These are phyloP conservation scores for Selaginella tamariscina DNA, from an alignment of 75 land plant genomes.

Conservation along the genomic window DNA sequence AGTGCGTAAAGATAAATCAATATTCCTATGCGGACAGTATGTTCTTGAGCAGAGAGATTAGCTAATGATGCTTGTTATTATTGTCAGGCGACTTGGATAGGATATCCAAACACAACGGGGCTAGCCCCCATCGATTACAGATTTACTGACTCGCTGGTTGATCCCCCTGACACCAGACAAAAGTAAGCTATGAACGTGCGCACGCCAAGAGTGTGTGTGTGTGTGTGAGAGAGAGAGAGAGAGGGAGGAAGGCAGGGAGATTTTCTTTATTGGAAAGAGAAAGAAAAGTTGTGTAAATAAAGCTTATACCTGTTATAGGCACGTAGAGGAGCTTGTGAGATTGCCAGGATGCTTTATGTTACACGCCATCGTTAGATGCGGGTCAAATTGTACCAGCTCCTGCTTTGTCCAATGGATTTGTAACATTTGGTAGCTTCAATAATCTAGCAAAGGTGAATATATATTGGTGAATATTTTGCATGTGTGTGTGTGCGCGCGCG, in stretches of 20 bases:
- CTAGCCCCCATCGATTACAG: constrained; percentile 90
- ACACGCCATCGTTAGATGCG: constrained; percentile 90
- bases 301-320: constrained; percentile 37
- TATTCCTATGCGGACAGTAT: too few species aligned
- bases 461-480: too few species aligned
- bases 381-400: constrained; percentile 78
- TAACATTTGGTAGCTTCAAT: constrained; percentile 99
- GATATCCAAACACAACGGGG: constrained; percentile 97
- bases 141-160: constrained; percentile 78
- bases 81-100: constrained; percentile 93
- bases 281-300: background rate
- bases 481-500: too few species aligned
- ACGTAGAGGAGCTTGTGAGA: constrained; percentile 87
- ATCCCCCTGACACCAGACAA: constrained; percentile 70
- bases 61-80: background rate
- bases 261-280: background rate
- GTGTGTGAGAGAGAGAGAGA: constrained; percentile 12
- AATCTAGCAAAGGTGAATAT: constrained; percentile 84
- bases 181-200: constrained; percentile 41
- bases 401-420: constrained; percentile 79
- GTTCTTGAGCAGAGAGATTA: too few species aligned
- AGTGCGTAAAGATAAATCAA: too few species aligned
- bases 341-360: constrained; percentile 91
- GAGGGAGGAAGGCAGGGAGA: constrained; percentile 9
- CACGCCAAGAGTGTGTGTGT: background rate